Conservation (phyloP, 495 filamentous ascomycete species). For the Hyaloscypha hepaticicola region DNA sequence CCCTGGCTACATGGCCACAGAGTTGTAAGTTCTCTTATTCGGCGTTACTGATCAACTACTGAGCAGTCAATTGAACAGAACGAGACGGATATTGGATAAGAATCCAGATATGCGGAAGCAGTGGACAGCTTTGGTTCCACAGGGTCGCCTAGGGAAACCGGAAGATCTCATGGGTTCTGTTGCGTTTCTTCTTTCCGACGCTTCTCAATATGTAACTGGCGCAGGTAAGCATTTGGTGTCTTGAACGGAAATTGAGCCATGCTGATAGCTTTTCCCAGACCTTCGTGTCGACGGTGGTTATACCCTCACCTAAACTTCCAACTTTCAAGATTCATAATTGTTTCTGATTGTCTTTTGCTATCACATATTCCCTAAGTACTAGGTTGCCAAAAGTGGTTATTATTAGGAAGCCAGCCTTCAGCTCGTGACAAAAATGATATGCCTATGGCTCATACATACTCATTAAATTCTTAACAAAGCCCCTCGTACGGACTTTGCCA, state of each 20-base stretch:
- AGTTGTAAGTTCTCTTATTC: conserved; percentile 55
- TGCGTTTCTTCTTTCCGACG: conserved; percentile 83
- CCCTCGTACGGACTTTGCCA: conserved; percentile 22
- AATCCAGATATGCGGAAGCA: conserved; percentile 81
- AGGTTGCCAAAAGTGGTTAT: no score
- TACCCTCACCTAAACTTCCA: neutral
- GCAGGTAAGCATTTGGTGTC: neutral
- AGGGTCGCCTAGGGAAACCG: conserved; percentile 85
- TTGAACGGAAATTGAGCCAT: no score
- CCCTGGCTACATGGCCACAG: conserved; percentile 83
- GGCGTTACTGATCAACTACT: neutral
- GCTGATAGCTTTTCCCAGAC: no score
- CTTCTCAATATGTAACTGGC: conserved; percentile 82
- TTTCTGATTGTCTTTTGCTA: no score
- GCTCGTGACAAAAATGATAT: no score
- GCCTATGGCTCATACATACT: no score
- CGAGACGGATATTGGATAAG: conserved; percentile 86
- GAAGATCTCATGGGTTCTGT: conserved; percentile 90
- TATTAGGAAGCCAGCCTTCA: no score
- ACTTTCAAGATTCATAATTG: no score
- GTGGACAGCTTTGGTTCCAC: conserved; percentile 86
- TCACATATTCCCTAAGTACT: no score
- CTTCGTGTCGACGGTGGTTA: no score
- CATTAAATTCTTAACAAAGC: conserved; percentile 15
- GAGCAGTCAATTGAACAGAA: no score